These are phyloP conservation scores for Pythium phragmitis DNA, from an alignment of 352 stramenopile species.

Conservation along the genomic window DNA sequence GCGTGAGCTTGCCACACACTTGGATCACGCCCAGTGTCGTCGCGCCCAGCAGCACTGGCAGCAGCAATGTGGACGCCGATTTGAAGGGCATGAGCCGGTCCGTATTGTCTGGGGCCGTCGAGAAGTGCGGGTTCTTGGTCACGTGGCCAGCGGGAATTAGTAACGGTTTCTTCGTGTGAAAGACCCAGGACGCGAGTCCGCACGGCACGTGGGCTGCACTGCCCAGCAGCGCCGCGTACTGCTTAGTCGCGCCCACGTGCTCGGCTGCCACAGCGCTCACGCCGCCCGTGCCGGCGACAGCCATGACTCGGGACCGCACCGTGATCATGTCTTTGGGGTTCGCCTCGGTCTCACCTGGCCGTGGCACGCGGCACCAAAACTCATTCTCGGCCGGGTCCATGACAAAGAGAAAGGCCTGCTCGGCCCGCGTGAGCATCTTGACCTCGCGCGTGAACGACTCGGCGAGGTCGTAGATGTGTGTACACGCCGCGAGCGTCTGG, in stretches of 20 bases:
- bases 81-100: slow-evolving; percentile 58
- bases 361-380: slow-evolving; percentile 69
- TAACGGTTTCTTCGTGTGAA: slow-evolving; percentile 63
- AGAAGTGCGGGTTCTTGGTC: slow-evolving; percentile 48
- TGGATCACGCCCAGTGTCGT: slow-evolving; percentile 55
- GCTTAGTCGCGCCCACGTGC: slow-evolving; percentile 20
- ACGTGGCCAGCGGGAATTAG: slow-evolving; percentile 52
- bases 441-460: slow-evolving; percentile 52
- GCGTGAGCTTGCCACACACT: slow-evolving; percentile 57
- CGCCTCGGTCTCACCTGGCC: slow-evolving; percentile 7
- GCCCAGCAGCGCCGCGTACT: slow-evolving; percentile 14
- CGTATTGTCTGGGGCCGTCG: slow-evolving; percentile 50
- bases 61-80: slow-evolving; percentile 54
- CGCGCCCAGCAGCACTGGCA: slow-evolving; percentile 46
- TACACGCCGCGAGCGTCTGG: slow-evolving; percentile 50
- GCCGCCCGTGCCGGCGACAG: slow-evolving; percentile 21
- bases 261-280: slow-evolving; percentile 30
- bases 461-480: slow-evolving; percentile 57
- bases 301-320: slow-evolving; percentile 28
- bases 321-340: slow-evolving; percentile 31
- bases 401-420: slow-evolving; percentile 68
- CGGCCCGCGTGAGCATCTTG: slow-evolving; percentile 43
- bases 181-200: slow-evolving; percentile 65
- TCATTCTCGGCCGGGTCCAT: slow-evolving; percentile 71
- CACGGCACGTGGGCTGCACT: slow-evolving; percentile 26